Base-by-base conservation (phyloP, 2,329 filamentous ascomycete species). In the Penicillium sp. region DNA sequence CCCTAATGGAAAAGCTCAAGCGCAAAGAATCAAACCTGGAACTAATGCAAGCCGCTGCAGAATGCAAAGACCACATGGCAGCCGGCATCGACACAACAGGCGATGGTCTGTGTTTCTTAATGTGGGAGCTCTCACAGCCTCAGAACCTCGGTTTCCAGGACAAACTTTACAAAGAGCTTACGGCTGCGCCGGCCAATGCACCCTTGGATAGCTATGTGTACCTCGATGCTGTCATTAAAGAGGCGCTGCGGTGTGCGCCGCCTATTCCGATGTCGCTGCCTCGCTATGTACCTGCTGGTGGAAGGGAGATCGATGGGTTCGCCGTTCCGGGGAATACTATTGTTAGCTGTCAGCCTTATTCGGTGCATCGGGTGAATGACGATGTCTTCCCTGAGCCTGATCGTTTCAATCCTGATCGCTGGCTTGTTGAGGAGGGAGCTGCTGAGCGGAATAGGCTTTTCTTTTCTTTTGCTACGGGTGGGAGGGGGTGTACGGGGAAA, bases 61-160 rank as follows among this genome's bases (percentile, higher is more conserved):
- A 90, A 71, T 88, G 85, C 65, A 81, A 88, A 56, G 87, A 90
- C 64, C 87, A 90, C 70, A 86, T 90, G 83, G 85, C 83, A 0
- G 87, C 87, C 0, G 88, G 87, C 0, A 89, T 90, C 59, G 87
- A 90, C 65, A 90, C 88, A 0, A 89, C 87, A 0, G 86, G 87
- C 17, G 87, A 90, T 63, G 86, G 81, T 0, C 76, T 90, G 0
- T 89, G 86, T 66, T 89, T 89, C 67, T 77, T 90, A 13, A 87
- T 90, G 83, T 87, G 86, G 81, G 83, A 89, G 68, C 77, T 90
- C 2, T 90, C 87, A 1, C 83, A 84, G 61, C 83, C 85, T 2
- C 72, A 79, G 8, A 86, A 82, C 5, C 64, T 76, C 1, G 58
- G 69, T 2, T 76, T 83, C 49, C 87, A 89, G 70, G 68, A 74